These are phyloP conservation scores for Rosa rugosa DNA, from an alignment of 306 rosid species.

Conservation along the genomic window DNA sequence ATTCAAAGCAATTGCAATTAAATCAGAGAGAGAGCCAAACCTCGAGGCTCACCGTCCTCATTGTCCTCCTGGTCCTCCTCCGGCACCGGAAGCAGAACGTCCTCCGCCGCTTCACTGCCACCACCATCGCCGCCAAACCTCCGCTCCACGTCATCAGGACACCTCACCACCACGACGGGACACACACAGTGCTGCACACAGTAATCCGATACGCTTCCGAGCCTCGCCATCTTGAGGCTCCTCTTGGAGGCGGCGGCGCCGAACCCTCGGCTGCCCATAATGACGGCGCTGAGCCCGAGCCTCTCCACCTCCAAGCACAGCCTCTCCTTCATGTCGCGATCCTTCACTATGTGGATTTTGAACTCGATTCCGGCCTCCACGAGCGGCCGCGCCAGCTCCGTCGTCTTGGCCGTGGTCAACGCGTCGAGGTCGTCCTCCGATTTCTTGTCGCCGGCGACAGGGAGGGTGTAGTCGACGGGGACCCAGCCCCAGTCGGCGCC, in stretches of 20 bases:
- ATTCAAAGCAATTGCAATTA: background rate
- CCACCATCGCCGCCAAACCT: background rate
- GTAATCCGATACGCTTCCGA: constrained; percentile 86
- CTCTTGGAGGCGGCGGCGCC: constrained; percentile 67
- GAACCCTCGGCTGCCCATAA: constrained; percentile 93
- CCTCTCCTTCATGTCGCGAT: constrained; percentile 91
- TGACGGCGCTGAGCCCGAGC: constrained; percentile 76
- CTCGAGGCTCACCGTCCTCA: constrained; percentile 39
- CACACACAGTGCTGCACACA: constrained; percentile 90
- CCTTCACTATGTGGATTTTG: constrained; percentile 85
- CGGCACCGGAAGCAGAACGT: constrained; percentile 66
- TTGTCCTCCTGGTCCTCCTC: constrained; percentile 77
- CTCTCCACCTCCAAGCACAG: constrained; percentile 95
- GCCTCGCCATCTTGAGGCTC: constrained; percentile 43
- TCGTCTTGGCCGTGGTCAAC: constrained; percentile 64
- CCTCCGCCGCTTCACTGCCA: constrained; percentile 7
- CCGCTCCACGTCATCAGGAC: constrained; percentile 31
- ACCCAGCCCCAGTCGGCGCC: constrained; percentile 99
- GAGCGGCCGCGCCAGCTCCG: constrained; percentile 63
- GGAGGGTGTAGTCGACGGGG: constrained; percentile 29
- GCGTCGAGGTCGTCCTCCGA: constrained; percentile 72
- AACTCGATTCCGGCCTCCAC: constrained; percentile 70
- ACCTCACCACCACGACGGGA: constrained; percentile 84
- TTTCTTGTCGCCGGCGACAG: constrained; percentile 47
- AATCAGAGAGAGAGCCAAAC: background rate